These are phyloP conservation scores for Boletus holoroseus DNA, from an alignment of 1,284 basidiomycete genomes.

Conservation along the genomic window DNA sequence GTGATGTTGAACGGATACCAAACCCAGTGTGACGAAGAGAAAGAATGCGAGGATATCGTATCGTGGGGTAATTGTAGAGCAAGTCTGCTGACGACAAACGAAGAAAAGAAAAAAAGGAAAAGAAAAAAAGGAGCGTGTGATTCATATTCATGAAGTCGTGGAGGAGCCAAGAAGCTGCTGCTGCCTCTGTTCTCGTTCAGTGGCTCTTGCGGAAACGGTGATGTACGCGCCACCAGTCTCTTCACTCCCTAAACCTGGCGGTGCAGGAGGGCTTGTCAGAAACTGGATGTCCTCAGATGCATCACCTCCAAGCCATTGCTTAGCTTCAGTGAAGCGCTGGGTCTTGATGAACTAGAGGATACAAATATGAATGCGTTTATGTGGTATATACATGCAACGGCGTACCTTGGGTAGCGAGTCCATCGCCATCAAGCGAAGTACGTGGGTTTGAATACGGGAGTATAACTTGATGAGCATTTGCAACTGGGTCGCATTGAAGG, in stretches of 20 bases:
- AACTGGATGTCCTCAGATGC: constrained; percentile 58
- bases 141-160: constrained; percentile 27
- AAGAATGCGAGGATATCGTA: constrained; percentile 29
- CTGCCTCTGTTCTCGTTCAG: constrained; percentile 48
- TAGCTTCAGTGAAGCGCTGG: constrained; percentile 67
- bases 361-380: constrained; percentile 5
- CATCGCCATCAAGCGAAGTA: constrained; percentile 96
- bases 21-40: constrained; percentile 20
- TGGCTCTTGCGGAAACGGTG: constrained; percentile 73
- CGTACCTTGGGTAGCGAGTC: constrained; percentile 92
- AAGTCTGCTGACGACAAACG: constrained; percentile 19
- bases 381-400: constrained; percentile 1
- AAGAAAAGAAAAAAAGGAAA: background rate
- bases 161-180: constrained; percentile 25
- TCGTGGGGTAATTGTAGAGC: constrained; percentile 24
- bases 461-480: constrained; percentile 92
- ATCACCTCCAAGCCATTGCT: constrained; percentile 69
- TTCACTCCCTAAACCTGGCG: constrained; percentile 62
- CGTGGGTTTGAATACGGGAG: constrained; percentile 93
- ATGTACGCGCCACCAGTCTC: constrained; percentile 78
- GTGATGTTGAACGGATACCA: constrained; percentile 22
- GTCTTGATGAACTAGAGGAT: constrained; percentile 73
- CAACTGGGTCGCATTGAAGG: constrained; percentile 89
- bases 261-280: constrained; percentile 50
- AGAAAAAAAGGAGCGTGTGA: constrained; percentile 10